Base-by-base conservation (phyloP, 192 early-diverging fungal species). In the Gaertneriomyces semiglobifer region DNA sequence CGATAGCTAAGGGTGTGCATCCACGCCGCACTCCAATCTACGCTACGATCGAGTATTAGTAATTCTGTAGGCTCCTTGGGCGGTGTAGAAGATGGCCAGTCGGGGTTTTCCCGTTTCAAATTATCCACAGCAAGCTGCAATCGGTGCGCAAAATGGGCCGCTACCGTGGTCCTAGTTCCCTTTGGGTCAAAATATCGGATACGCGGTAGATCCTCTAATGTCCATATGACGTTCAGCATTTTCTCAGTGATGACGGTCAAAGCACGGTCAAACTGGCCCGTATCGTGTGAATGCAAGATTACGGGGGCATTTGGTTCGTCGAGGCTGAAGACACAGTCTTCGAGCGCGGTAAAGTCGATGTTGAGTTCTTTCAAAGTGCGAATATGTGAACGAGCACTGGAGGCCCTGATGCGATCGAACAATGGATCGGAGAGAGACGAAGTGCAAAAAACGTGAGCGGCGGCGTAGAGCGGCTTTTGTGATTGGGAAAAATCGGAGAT, bases 151-250 rank as follows among this genome's bases (percentile, higher is more conserved):
- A 75, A 60, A 14, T 64, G 73, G 40, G 66, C 71, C 8, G 78
- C 55, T 6, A 83, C 55, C 18, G 66, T 70, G n/a, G 39, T 46
- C 4, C 61, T 18, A 81, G 65, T 87, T 67, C 56, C 89, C 51
- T 89, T 86, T 39, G 92, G 89, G 66, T 93, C 87, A 72, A 89
- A 88, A 61, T 92, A 98, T 55, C 95, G 83, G 62, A 99, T 93
- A 16, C 48, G 47, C 7, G 82, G 82, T 11, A 33, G 14, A 43
- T 84, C 79, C 11, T 63, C 77, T 6, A 84, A 60, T 5, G 82
- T 81, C 51, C 61, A 68, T 10, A 84, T 60, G 7, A 84, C 56
- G 8, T 79, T 81, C 20, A 73, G 39, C 62, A 83, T 58, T 73
- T 79, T 53, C 25, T 71, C 64, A 0, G 79, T 66, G 4, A 74